These are phyloP conservation scores for Umbellularia californica DNA, from an alignment of 164 flowering plant species.

Conservation along the genomic window DNA sequence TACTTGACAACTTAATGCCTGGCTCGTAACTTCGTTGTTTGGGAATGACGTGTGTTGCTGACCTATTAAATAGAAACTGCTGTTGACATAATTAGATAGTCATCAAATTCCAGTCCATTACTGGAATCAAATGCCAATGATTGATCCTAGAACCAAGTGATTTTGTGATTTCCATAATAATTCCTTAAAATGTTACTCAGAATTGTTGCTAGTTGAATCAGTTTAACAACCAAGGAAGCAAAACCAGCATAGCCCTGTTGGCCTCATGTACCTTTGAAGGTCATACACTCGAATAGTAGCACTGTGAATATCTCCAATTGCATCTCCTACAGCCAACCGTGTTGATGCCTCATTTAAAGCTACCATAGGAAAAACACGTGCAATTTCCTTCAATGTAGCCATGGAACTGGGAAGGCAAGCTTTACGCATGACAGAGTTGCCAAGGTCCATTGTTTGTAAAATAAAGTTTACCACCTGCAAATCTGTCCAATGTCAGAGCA, in stretches of 20 bases:
- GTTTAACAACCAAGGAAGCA: neutral
- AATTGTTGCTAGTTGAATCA: neutral
- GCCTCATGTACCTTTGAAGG: slow-evolving; percentile 70
- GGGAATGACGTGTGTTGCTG: too few species aligned
- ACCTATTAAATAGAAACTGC: too few species aligned
- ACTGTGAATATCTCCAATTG: slow-evolving; percentile 59
- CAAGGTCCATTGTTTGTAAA: slow-evolving; percentile 80
- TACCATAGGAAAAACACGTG: slow-evolving; percentile 85
- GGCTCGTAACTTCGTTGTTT: too few species aligned
- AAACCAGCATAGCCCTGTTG: neutral
- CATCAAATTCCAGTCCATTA: neutral
- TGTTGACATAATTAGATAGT: too few species aligned
- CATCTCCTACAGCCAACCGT: slow-evolving; percentile 90
- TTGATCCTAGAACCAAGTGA: neutral
- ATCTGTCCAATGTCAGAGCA: slow-evolving; percentile 50
- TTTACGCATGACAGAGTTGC: slow-evolving; percentile 84
- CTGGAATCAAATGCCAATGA: neutral
- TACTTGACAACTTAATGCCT: too few species aligned
- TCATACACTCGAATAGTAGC: slow-evolving; percentile 78
- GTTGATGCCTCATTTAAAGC: slow-evolving; percentile 67
- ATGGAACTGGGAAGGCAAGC: slow-evolving; percentile 74
- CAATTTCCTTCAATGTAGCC: slow-evolving; percentile 70
- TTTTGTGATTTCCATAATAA: neutral
- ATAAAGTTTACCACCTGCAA: slow-evolving; percentile 86
- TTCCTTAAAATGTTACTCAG: neutral